Percentiles rank a stretch among this genome's conserved stretches.
phyloP scores from a whole-genome alignment of 2,329 filamentous ascomycete genomes.

The Aspergillus alliaceus region DNA sequence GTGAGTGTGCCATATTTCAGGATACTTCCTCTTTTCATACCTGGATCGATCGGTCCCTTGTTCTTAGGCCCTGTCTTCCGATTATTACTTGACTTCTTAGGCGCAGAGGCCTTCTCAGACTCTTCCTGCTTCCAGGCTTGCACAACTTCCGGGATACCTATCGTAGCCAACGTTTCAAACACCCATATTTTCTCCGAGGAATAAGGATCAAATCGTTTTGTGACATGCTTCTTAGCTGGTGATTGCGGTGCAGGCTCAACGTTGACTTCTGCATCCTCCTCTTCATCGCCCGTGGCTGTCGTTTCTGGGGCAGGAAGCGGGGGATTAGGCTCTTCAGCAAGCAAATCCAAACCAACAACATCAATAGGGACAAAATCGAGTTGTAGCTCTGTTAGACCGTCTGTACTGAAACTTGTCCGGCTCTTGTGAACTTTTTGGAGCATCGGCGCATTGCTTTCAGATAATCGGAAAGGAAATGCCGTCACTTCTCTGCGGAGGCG shows the following conservation, averaged over 20 bases:
- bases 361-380: conserved; percentile 74
- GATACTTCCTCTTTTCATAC: conserved; percentile 43
- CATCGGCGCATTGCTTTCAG: conserved; percentile 52
- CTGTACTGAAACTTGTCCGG: conserved; percentile 71
- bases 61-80: conserved; percentile 32
- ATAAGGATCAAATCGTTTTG: conserved; percentile 60
- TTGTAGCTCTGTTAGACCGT: conserved; percentile 73
- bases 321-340: conserved; percentile 66
- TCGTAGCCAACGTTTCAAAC: conserved; percentile 61
- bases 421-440: conserved; percentile 67
- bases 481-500: conserved; percentile 37
- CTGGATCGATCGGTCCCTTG: conserved; percentile 40
- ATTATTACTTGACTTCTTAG: conserved; percentile 28
- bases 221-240: conserved; percentile 26
- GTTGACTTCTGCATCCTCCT: conserved; percentile 30
- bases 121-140: conserved; percentile 61
- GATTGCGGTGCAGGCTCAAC: conserved; percentile 22
- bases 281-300: conserved; percentile 30
- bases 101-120: conserved; percentile 29
- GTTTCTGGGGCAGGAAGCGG: conserved; percentile 39
- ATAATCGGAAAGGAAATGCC: conserved; percentile 34
- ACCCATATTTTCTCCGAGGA: conserved; percentile 69
- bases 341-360: conserved; percentile 75
- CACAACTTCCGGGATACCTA: conserved; percentile 65
- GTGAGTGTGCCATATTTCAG: conserved; percentile 42